Evolutionary conservation across 768 basidiomycete species (phyloP).

Genomic region (Suillus discolor): DNA sequence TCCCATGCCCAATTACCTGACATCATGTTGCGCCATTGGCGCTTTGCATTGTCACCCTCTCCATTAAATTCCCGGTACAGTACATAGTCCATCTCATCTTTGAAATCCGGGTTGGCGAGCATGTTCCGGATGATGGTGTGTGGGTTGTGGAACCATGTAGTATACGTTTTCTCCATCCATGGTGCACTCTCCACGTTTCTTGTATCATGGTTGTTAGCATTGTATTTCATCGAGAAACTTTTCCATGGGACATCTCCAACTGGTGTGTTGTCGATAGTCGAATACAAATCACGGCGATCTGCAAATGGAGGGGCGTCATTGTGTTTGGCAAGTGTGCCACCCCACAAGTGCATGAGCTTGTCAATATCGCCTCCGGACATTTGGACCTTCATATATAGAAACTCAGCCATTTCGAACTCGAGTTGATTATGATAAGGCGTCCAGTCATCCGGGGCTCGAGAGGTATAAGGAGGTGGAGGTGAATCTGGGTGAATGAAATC

Average conservation of each 20-base stretch:
- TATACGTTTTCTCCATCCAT: constrained; percentile 30
- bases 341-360: constrained; percentile 20
- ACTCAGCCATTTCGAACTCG: constrained; percentile 19
- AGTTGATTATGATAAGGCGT: constrained; percentile 18
- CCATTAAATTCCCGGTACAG: constrained; percentile 8
- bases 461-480: constrained; percentile 7
- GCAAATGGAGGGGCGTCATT: background rate
- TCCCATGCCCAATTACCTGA: constrained; percentile 20
- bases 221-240: constrained; percentile 20
- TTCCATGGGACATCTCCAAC: constrained; percentile 33
- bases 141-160: constrained; percentile 30
- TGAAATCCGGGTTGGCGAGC: constrained; percentile 26
- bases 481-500: background rate
- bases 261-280: constrained; percentile 28
- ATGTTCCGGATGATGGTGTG: constrained; percentile 19
- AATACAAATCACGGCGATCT: constrained; percentile 22
- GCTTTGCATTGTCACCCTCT: background rate
- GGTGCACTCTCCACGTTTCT: background rate
- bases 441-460: constrained; percentile 16
- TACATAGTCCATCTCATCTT: constrained; percentile 20
- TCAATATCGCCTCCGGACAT: constrained; percentile 22
- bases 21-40: constrained; percentile 10
- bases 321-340: background rate
- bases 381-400: constrained; percentile 20
- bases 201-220: background rate